Evolutionary conservation across 805 yeast species (phyloP).

Genomic region (Lipomyces sp.): DNA sequence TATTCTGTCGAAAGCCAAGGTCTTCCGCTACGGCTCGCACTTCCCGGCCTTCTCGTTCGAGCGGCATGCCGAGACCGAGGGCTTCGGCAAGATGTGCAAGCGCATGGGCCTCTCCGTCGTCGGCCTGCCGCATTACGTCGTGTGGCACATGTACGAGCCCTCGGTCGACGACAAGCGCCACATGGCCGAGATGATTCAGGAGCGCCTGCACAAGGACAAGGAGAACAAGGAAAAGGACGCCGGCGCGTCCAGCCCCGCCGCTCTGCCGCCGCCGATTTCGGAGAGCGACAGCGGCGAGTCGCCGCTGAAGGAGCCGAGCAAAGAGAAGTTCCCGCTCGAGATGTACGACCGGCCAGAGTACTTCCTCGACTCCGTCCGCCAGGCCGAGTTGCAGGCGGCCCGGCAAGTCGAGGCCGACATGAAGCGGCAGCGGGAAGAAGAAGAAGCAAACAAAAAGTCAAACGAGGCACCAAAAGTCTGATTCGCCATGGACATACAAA

Average conservation of each 20-base stretch:
- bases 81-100: slow-evolving; percentile 76
- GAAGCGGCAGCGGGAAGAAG: slow-evolving; percentile 10
- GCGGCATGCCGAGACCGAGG: slow-evolving; percentile 97
- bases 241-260: slow-evolving; percentile 2
- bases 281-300: slow-evolving; percentile 13
- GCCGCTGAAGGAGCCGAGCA: slow-evolving; percentile 14
- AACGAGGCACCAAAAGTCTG: neutral
- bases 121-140: slow-evolving; percentile 91
- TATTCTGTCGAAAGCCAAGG: slow-evolving; percentile 80
- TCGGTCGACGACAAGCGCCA: slow-evolving; percentile 83
- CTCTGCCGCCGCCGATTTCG: neutral
- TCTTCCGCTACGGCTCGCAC: slow-evolving; percentile 83
- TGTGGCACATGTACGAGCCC: slow-evolving; percentile 97
- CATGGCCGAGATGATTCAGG: slow-evolving; percentile 40
- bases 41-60: slow-evolving; percentile 96
- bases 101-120: slow-evolving; percentile 82
- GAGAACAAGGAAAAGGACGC: slow-evolving; percentile 31
- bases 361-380: slow-evolving; percentile 19
- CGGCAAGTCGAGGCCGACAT: slow-evolving; percentile 19
- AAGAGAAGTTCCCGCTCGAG: slow-evolving; percentile 8
- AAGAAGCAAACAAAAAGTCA: slow-evolving; percentile 5
- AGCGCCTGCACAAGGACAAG: slow-evolving; percentile 39
- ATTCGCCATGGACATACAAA: too few species aligned
- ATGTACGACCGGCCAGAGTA: slow-evolving; percentile 17
- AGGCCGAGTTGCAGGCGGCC: slow-evolving; percentile 19